Evolutionary conservation across 306 rosid species (phyloP).

Genomic region (Albizia julibrissin): DNA sequence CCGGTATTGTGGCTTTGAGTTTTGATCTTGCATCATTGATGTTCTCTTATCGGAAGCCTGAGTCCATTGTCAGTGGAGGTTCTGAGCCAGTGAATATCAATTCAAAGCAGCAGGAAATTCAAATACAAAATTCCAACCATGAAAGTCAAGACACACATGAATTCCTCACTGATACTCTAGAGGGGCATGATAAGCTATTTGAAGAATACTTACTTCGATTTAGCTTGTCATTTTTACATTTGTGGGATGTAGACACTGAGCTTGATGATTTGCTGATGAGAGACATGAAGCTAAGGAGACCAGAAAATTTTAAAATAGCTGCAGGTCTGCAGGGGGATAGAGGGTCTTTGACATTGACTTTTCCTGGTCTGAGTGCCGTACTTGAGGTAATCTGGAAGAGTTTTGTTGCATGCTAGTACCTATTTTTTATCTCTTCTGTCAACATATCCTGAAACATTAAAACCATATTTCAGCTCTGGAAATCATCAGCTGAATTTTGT

Average conservation of each 20-base stretch:
- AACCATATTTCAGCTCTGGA: slow-evolving; percentile 90
- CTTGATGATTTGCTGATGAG: slow-evolving; percentile 80
- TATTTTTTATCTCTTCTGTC: slow-evolving; percentile 45
- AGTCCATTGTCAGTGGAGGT: slow-evolving; percentile 39
- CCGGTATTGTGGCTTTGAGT: slow-evolving; percentile 78
- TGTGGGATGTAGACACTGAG: slow-evolving; percentile 74
- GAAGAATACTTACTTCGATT: slow-evolving; percentile 82
- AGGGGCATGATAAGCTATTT: slow-evolving; percentile 55
- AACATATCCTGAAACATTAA: slow-evolving; percentile 52
- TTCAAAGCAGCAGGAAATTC: slow-evolving; percentile 59
- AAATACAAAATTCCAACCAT: slow-evolving; percentile 48
- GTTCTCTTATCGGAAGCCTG: slow-evolving; percentile 56
- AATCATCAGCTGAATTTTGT: slow-evolving; percentile 84
- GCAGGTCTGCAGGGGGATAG: slow-evolving; percentile 93
- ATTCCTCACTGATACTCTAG: slow-evolving; percentile 34
- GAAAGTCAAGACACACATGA: slow-evolving; percentile 44
- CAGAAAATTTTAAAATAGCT: slow-evolving; percentile 70
- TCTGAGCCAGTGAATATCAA: slow-evolving; percentile 38
- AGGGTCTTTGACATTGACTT: slow-evolving; percentile 87
- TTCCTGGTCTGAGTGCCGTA: slow-evolving; percentile 73
- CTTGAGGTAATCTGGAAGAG: slow-evolving; percentile 70
- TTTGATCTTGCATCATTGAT: slow-evolving; percentile 80
- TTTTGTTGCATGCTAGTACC: slow-evolving; percentile 38
- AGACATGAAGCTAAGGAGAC: slow-evolving; percentile 84
- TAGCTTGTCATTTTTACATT: slow-evolving; percentile 86